These are phyloP conservation scores for Penicillium sp. DNA, from an alignment of 2,329 filamentous ascomycete species.

Conservation along the genomic window DNA sequence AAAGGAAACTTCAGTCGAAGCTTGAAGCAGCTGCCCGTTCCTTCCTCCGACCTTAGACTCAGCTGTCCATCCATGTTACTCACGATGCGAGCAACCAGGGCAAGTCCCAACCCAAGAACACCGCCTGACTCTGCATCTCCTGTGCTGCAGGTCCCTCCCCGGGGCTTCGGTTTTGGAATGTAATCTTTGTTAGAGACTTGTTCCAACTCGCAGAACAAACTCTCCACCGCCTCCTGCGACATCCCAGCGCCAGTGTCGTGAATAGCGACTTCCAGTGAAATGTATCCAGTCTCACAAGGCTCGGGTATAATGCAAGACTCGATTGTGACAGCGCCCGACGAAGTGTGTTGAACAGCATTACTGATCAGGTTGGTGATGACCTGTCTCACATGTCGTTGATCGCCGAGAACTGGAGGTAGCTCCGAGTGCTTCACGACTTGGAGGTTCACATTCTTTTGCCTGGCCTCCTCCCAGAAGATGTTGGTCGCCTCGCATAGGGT, in stretches of 20 bases:
- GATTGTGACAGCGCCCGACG: constrained; percentile 66
- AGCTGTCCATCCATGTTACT: constrained; percentile 87
- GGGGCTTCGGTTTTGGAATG: constrained; percentile 24
- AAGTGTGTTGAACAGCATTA: constrained; percentile 85
- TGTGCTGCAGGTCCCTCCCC: constrained; percentile 31
- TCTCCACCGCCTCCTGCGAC: constrained; percentile 58
- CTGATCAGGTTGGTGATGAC: constrained; percentile 78
- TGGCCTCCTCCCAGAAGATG: constrained; percentile 73
- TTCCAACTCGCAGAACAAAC: constrained; percentile 62
- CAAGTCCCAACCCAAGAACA: constrained; percentile 75
- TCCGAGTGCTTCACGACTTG: constrained; percentile 67
- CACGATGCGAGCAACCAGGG: constrained; percentile 77
- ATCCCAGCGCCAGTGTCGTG: constrained; percentile 73
- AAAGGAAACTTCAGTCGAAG: constrained; percentile 75
- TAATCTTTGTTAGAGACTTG: constrained; percentile 65
- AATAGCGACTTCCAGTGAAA: constrained; percentile 71
- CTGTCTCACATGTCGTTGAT: constrained; percentile 76
- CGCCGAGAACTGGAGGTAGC: constrained; percentile 74
- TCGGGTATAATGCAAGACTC: constrained; percentile 61
- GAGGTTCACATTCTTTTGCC: constrained; percentile 72
- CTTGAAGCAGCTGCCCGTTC: constrained; percentile 77
- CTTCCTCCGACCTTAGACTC: constrained; percentile 77
- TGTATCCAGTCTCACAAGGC: constrained; percentile 54
- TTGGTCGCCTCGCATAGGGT: constrained; percentile 76
- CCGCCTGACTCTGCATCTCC: constrained; percentile 39